These are phyloP conservation scores for Penicillium pancosmium DNA, from an alignment of 495 filamentous ascomycete genomes.

Conservation along the genomic window DNA sequence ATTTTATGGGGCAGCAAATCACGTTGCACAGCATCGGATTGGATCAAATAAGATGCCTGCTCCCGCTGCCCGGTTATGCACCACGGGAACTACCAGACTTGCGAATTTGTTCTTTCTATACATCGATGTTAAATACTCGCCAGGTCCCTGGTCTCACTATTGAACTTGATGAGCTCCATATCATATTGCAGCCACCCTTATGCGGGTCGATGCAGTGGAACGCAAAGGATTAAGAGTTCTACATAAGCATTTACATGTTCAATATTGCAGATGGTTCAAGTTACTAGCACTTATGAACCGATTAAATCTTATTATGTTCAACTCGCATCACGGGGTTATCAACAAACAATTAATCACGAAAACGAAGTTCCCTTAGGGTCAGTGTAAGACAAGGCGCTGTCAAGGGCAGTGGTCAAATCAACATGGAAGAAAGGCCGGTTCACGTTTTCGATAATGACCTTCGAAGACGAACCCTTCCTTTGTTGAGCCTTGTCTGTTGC, in stretches of 20 bases:
- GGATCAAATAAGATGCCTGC: not conserved
- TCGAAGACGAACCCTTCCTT: not conserved
- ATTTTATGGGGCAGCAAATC: conserved; percentile 3
- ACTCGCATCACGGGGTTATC: not conserved
- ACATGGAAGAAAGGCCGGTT: conserved; percentile 10
- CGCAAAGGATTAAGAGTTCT: not conserved
- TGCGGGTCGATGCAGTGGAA: no score
- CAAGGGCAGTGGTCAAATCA: conserved; percentile 7
- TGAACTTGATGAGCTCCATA: no score
- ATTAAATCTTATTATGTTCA: not conserved
- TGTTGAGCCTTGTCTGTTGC: not conserved
- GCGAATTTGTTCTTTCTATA: not conserved
- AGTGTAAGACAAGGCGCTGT: conserved; percentile 1
- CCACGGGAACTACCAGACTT: conserved; percentile 1
- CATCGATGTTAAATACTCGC: not conserved
- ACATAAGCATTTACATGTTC: not conserved
- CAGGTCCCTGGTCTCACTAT: no score
- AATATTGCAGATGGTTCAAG: no score
- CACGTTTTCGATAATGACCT: conserved; percentile 8
- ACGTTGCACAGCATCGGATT: not conserved
- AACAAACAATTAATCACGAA: not conserved
- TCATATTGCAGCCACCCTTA: no score
- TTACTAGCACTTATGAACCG: not conserved
- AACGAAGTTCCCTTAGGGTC: not conserved
- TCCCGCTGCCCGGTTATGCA: not conserved